These are phyloP conservation scores for Suhomyces yuchorum DNA, from an alignment of 1,139 yeast genomes.

Conservation along the genomic window DNA sequence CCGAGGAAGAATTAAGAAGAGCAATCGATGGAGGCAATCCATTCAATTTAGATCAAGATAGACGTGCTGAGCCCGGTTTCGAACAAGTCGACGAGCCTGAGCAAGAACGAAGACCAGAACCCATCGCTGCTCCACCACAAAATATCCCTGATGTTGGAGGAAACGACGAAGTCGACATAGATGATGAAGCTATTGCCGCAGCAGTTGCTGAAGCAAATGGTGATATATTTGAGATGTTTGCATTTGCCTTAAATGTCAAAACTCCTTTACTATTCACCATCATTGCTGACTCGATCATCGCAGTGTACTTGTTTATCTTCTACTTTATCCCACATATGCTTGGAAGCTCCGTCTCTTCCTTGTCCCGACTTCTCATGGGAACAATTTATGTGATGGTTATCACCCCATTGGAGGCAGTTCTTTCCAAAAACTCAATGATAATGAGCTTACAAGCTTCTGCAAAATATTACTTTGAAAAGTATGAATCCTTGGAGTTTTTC, in stretches of 20 bases:
- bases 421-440: not conserved
- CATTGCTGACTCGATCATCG: constrained; percentile 44
- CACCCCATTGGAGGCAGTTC: not conserved
- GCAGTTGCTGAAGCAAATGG: constrained; percentile 19
- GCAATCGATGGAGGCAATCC: constrained; percentile 17
- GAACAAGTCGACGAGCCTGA: not conserved
- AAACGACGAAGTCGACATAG: not conserved
- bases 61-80: not conserved
- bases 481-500: constrained; percentile 2
- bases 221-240: constrained; percentile 37
- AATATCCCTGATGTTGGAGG: not conserved
- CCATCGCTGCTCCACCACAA: not conserved
- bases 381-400: not conserved
- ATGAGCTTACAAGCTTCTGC: not conserved
- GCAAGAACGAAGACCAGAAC: not conserved
- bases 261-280: constrained; percentile 42
- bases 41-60: not conserved
- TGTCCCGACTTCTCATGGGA: constrained; percentile 2
- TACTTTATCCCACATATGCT: constrained; percentile 55
- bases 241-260: constrained; percentile 35
- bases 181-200: constrained; percentile 10
- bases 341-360: constrained; percentile 21
- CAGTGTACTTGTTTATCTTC: constrained; percentile 45
- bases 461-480: not conserved
- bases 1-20: constrained; percentile 25